Conservation (phyloP, 495 filamentous ascomycete species). For the Aspergillus hancockii region DNA sequence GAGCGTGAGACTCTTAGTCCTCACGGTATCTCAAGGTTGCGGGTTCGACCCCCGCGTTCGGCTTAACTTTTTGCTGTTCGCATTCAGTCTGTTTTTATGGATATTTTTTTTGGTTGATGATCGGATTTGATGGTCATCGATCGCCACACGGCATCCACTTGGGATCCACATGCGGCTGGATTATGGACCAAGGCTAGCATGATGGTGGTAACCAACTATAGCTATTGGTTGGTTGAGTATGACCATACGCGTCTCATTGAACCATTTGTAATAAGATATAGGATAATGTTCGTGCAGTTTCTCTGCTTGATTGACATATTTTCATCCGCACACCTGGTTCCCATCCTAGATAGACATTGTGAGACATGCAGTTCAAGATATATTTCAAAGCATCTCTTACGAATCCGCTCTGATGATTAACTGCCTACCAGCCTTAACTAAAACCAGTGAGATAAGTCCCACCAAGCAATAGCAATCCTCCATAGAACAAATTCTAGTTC, state of each 20-base stretch:
- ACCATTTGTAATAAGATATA: no score
- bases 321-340: no score
- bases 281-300: no score
- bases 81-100: no score
- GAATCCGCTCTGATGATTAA: no score
- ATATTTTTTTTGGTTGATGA: background rate
- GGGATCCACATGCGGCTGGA: slow-evolving; percentile 2
- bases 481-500: background rate
- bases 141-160: slow-evolving; percentile 1
- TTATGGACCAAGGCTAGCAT: background rate
- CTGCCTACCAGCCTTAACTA: no score
- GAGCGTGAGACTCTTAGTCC: slow-evolving; percentile 59
- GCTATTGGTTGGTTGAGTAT: no score
- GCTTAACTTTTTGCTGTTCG: slow-evolving; percentile 30
- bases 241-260: no score
- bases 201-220: background rate
- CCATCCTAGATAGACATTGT: no score
- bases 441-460: no score
- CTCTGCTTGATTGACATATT: no score
- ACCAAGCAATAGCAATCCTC: no score
- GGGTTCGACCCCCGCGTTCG: slow-evolving; percentile 60
- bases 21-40: slow-evolving; percentile 52
- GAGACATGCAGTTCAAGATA: background rate
- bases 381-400: background rate
- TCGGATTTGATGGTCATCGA: background rate